Base-by-base conservation (phyloP, 768 basidiomycete genomes). In the Hygrophorus pudorinus region DNA sequence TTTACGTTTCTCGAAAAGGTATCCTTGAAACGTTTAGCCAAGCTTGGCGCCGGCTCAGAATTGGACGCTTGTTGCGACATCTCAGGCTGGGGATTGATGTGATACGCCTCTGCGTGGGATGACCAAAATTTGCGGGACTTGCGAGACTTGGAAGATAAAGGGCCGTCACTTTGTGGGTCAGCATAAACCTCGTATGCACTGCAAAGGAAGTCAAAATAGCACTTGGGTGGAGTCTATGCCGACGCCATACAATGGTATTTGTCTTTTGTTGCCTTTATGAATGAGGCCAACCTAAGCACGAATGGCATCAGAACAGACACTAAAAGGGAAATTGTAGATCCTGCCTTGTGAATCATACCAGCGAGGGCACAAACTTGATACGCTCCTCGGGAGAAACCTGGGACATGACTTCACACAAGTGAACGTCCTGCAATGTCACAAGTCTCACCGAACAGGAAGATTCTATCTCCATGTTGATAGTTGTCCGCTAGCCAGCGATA, bases 381-480 rank as follows among this genome's bases (percentile, higher is more conserved):
- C 12, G 68, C 71, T 4, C 70, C 70, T 12, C 71, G 66, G 2
- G 71, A 71, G 49, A 67, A 72, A 4, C 70, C 70, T 72, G 6
- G 28, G 57, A 16, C 30, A 12, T 16, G 1, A 16, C 32, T 34
- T 8, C 20, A 6, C 6, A 28, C 14, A 32, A 7, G 1, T 11
- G 20, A 41, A 11, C 12, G 34, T 32, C 27, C 8, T 8, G 38
- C n/a, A 35, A 27, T 4, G 5, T 14, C n/a, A n/a, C 17, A 5
- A 12, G 20, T 28, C 53, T 38, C 31, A 62, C 67, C 70, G 21
- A 70, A 68, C 11, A 70, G 38, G 44, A 53, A 69, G 13, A 70
- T 60, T 13, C 45, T 52, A 43, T 71, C 70, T 1, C 66, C 66
- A 18, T 56, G 48, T 5, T 41, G 30, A 44, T 69, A 70, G 21